phyloP scores from a whole-genome alignment of 306 rosid species.

The Oxytropis ochrocephala region DNA sequence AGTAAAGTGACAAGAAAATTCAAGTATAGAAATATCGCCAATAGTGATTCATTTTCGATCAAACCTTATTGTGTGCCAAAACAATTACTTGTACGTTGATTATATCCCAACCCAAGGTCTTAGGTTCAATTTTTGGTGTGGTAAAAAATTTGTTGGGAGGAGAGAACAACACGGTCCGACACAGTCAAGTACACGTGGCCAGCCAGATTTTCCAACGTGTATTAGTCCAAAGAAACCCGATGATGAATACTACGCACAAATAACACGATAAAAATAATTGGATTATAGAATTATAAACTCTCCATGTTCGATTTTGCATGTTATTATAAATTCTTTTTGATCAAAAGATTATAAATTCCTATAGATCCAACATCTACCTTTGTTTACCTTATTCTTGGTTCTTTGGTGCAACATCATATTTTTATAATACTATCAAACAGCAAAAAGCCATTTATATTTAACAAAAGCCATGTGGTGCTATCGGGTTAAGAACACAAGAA shows the following conservation, averaged over 20 bases:
- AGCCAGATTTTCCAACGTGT: too few species aligned
- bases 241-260: too few species aligned
- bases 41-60: not conserved
- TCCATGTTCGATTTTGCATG: not conserved
- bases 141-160: too few species aligned
- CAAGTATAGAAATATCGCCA: not conserved
- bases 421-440: not conserved
- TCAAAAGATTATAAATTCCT: not conserved
- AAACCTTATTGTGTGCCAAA: too few species aligned
- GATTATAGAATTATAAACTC: not conserved
- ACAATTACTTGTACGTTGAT: too few species aligned
- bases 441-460: not conserved
- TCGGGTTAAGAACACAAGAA: constrained; percentile 5
- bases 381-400: not conserved
- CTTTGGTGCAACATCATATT: not conserved
- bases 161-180: too few species aligned
- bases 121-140: too few species aligned
- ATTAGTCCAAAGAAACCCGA: too few species aligned
- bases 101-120: too few species aligned
- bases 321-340: not conserved
- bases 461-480: not conserved
- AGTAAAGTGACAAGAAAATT: too few species aligned
- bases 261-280: too few species aligned
- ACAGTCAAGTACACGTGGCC: too few species aligned
- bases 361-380: not conserved